These are phyloP conservation scores for Trichosporon ovoides DNA, from an alignment of 1,284 basidiomycete genomes.

Conservation along the genomic window DNA sequence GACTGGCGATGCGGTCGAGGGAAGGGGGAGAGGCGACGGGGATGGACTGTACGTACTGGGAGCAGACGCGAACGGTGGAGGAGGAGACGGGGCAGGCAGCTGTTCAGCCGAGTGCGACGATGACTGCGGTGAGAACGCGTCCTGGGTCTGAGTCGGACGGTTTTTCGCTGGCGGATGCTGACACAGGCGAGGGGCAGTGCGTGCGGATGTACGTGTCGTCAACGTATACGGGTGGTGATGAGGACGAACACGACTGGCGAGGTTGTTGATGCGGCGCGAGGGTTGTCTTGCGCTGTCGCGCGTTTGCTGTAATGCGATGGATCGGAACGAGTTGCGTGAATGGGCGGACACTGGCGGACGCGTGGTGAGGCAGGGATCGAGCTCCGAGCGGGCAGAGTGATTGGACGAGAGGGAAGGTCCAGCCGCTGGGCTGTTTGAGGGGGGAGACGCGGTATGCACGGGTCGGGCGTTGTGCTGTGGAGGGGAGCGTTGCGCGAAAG, in stretches of 20 bases:
- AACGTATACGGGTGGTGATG: neutral
- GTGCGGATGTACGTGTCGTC: neutral
- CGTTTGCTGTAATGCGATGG: too few species aligned
- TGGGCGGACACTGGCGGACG: too few species aligned
- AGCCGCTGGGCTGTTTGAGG: too few species aligned
- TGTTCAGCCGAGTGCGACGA: neutral
- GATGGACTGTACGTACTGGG: constrained; percentile 2
- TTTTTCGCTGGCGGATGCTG: neutral
- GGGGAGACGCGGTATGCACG: too few species aligned
- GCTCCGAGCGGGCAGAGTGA: too few species aligned
- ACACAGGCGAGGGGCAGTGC: neutral
- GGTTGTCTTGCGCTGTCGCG: too few species aligned
- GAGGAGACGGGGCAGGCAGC: neutral
- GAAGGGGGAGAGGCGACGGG: neutral
- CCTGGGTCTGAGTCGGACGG: neutral
- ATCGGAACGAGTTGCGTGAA: too few species aligned
- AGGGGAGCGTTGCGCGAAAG: too few species aligned
- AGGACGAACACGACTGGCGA: neutral
- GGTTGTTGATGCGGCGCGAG: too few species aligned
- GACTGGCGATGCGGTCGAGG: neutral
- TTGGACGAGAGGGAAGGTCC: too few species aligned
- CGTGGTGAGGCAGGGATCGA: too few species aligned
- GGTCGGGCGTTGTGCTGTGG: too few species aligned
- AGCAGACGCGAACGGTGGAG: neutral
- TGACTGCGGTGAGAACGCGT: neutral